Conservation (phyloP, 805 yeast species). For the Dipodascopsis tothii region DNA sequence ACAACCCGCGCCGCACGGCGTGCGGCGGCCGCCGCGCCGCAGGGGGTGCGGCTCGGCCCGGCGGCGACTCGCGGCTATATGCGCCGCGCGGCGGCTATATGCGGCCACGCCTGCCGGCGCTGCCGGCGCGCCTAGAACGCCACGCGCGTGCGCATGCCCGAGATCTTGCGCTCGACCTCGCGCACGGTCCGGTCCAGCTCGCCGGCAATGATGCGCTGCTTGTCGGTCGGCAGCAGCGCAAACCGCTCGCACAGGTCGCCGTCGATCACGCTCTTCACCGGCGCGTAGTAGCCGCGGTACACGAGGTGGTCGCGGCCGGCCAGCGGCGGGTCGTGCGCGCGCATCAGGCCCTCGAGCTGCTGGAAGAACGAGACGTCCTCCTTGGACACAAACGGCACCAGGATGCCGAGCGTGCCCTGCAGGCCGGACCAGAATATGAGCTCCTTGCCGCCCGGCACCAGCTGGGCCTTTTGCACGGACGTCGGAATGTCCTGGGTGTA, state of each 20-base stretch:
- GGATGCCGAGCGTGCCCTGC: constrained; percentile 71
- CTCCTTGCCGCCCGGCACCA: constrained; percentile 59
- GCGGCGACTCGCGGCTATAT: too few relatives aligned
- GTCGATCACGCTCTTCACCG: constrained; percentile 68
- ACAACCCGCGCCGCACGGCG: too few relatives aligned
- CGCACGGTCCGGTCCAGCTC: constrained; percentile 29
- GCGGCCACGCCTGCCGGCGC: too few relatives aligned
- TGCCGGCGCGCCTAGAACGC: too few relatives aligned
- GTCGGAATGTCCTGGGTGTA: constrained; percentile 66
- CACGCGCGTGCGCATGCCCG: constrained; percentile 28
- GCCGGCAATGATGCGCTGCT: constrained; percentile 28
- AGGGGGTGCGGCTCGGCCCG: too few relatives aligned
- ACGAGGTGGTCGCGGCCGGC: constrained; percentile 60
- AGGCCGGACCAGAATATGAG: constrained; percentile 64
- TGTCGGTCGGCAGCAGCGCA: constrained; percentile 25
- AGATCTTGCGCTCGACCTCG: constrained; percentile 30
- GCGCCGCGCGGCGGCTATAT: too few relatives aligned
- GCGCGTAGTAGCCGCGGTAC: constrained; percentile 75
- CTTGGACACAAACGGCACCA: constrained; percentile 58
- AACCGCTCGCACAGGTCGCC: constrained; percentile 77
- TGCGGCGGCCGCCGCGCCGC: too few relatives aligned
- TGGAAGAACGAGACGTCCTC: constrained; percentile 55
- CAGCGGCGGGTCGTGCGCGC: constrained; percentile 31
- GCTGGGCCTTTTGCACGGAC: constrained; percentile 46
- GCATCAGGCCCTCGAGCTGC: constrained; percentile 43